Conservation (phyloP, 768 basidiomycete species). For the Roridomyces roridus region DNA sequence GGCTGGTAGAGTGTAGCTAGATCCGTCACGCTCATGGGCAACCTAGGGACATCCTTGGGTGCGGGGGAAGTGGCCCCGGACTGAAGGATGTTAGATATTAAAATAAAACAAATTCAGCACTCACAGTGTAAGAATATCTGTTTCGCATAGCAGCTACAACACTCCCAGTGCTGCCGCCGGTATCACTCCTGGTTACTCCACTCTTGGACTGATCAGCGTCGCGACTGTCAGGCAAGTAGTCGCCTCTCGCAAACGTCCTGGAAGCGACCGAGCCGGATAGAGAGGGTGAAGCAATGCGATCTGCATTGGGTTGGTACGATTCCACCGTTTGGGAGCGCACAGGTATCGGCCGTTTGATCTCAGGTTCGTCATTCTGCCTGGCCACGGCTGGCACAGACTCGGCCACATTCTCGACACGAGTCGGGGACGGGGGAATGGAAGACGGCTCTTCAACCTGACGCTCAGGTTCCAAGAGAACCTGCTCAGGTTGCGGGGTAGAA, state of each 20-base stretch:
- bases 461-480: conserved; percentile 29
- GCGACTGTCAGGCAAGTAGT: conserved; percentile 30
- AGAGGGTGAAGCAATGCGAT: conserved; percentile 8
- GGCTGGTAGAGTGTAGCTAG: conserved; percentile 69
- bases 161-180: conserved; percentile 58
- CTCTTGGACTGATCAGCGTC: conserved; percentile 37
- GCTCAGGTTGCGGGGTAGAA: conserved; percentile 29
- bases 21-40: conserved; percentile 67
- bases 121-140: conserved; percentile 63
- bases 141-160: conserved; percentile 75
- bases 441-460: conserved; percentile 21
- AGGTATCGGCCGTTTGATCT: conserved; percentile 22
- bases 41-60: conserved; percentile 65
- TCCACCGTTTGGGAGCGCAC: conserved; percentile 23
- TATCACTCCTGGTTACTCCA: conserved; percentile 56
- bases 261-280: background rate
- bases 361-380: background rate
- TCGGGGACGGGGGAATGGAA: conserved; percentile 13
- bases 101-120: conserved; percentile 30
- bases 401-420: background rate
- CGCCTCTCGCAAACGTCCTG: conserved; percentile 20
- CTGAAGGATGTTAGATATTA: conserved; percentile 35
- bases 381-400: background rate
- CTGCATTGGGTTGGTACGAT: conserved; percentile 9
- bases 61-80: conserved; percentile 58